phyloP scores from a whole-genome alignment of 305 asterid genomes.

The Fraxinus platypoda region DNA sequence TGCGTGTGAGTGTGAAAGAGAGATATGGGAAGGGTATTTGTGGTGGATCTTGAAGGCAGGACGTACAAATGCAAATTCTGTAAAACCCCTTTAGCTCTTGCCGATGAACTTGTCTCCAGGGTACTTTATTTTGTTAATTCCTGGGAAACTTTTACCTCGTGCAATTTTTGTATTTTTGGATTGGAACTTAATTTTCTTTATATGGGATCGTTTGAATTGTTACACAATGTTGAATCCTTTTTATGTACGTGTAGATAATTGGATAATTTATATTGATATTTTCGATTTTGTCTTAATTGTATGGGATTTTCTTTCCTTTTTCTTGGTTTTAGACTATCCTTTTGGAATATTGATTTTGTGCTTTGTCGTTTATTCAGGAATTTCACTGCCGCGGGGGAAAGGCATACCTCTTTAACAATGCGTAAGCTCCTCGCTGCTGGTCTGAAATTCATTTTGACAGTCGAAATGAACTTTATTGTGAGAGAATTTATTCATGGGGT shows the following conservation, averaged over 20 bases:
- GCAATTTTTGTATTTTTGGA: not conserved
- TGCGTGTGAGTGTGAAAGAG: not conserved
- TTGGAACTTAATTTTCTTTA: not conserved
- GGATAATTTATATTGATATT: not conserved
- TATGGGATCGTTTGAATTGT: not conserved
- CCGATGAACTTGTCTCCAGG: constrained; percentile 56
- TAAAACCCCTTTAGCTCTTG: constrained; percentile 66
- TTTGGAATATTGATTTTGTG: constrained; percentile 17
- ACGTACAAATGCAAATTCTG: constrained; percentile 81
- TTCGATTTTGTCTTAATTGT: not conserved
- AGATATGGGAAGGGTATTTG: constrained; percentile 77
- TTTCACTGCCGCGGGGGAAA: constrained; percentile 78
- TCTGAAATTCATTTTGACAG: not conserved
- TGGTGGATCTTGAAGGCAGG: constrained; percentile 72
- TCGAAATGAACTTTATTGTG: not conserved
- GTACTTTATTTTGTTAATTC: constrained; percentile 24
- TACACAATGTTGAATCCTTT: not conserved
- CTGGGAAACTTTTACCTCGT: not conserved
- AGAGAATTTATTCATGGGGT: not conserved
- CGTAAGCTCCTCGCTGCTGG: constrained; percentile 42
- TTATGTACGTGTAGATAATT: not conserved
- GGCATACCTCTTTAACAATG: constrained; percentile 73
- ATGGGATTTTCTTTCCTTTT: too few relatives aligned
- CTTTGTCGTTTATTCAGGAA: constrained; percentile 40
- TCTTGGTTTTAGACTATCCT: not conserved